phyloP scores from a whole-genome alignment of 768 basidiomycete species.

The Pisolithus orientalis region DNA sequence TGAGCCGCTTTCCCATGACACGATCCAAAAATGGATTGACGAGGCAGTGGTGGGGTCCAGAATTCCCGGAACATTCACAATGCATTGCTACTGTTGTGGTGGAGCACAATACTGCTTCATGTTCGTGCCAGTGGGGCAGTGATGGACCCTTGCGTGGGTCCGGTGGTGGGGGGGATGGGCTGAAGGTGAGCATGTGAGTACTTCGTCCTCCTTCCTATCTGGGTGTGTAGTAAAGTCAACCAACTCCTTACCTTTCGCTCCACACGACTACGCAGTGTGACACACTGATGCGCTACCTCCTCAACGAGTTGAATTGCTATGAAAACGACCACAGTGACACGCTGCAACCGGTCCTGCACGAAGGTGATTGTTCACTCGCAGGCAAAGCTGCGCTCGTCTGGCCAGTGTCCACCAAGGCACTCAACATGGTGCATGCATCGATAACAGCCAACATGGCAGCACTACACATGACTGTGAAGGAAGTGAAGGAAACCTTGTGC shows the following conservation, averaged over 20 bases:
- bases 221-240: neutral
- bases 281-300: conserved; percentile 16
- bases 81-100: conserved; percentile 22
- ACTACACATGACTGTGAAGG: neutral
- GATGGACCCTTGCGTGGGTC: conserved; percentile 31
- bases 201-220: conserved; percentile 5
- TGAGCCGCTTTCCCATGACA: conserved; percentile 18
- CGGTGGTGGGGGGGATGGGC: conserved; percentile 43
- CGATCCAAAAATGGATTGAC: conserved; percentile 14
- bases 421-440: neutral
- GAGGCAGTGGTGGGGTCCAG: conserved; percentile 5
- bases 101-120: conserved; percentile 26
- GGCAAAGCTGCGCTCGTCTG: neutral
- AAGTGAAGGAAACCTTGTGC: no score
- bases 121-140: conserved; percentile 27
- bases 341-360: neutral
- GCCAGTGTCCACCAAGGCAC: neutral
- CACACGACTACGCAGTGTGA: neutral
- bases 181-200: conserved; percentile 29
- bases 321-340: conserved; percentile 20
- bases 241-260: neutral
- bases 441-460: neutral
- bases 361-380: neutral
- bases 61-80: conserved; percentile 14
- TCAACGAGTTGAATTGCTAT: conserved; percentile 22